These are phyloP conservation scores for Zymoseptoria brevis DNA, from an alignment of 2,329 filamentous ascomycete genomes.

Conservation along the genomic window DNA sequence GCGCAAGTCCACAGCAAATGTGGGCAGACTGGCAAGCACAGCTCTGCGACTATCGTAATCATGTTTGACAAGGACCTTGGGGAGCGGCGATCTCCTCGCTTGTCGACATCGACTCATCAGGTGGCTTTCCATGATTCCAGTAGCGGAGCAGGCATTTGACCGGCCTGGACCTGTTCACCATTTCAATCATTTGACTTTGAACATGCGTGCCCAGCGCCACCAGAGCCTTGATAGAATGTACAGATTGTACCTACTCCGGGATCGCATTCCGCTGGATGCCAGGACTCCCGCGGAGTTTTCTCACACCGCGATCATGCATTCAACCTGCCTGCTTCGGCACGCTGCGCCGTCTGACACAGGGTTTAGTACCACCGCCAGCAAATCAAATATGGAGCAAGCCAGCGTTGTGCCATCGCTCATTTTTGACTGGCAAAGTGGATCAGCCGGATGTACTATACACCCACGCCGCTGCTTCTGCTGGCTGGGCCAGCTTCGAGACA, in stretches of 20 bases:
- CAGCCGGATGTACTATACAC: background rate
- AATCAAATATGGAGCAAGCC: constrained; percentile 6
- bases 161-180: background rate
- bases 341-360: constrained; percentile 18
- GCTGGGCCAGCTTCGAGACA: background rate
- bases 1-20: background rate
- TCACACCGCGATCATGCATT: background rate
- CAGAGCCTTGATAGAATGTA: background rate
- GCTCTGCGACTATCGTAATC: background rate
- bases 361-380: constrained; percentile 15
- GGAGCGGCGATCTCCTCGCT: background rate
- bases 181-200: background rate
- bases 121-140: background rate
- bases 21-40: background rate
- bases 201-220: background rate
- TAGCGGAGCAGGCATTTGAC: background rate
- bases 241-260: background rate
- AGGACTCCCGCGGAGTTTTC: background rate
- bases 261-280: background rate
- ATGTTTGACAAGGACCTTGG: background rate
- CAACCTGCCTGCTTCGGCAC: constrained; percentile 10
- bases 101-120: background rate
- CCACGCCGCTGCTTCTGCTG: background rate
- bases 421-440: constrained; percentile 5
- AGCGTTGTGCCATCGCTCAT: constrained; percentile 5